Base-by-base conservation (phyloP, 2,329 filamentous ascomycete species). In the Macrophomina pseudophaseolina region DNA sequence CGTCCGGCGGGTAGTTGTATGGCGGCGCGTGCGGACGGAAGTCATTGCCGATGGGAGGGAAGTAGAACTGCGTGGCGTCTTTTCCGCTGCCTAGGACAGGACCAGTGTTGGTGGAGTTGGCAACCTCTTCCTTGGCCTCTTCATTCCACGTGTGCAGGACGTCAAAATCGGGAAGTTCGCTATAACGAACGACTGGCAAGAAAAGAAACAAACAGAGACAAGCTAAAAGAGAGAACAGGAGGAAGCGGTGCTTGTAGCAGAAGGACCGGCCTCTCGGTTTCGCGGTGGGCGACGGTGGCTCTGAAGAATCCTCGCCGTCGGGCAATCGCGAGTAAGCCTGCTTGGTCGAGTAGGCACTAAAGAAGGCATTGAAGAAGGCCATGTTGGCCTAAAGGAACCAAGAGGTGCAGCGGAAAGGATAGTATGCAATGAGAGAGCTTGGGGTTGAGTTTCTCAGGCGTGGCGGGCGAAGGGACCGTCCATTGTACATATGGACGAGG, bases 1-100 rank as follows among this genome's bases (percentile, higher is more conserved):
- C 48, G 23, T 48, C 56, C 23, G 56, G 65, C 23, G 67, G 64
- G 12, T 66, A 40, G 38, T 70, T 70, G 42, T 67, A 69, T 4
- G 52, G 51, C 18, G 68, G 60, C 8, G 67, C 66, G 32, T 66
- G 44, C 1, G 68, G 67, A 58, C 46, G 66, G 40, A 63, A 65
- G 14, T 59, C 44, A 3, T 46, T 44, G 6, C 67, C 67, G 3
- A 67, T 52, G 2, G 68, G 68, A 16, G 68, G 68, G 33, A 60
- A 70, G 52, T 70, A 70, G 32, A 65, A 53, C n/a, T 54, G 46
- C 32, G 52, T 23, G 12, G 46, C 30, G 16, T 44, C 33, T 28
- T 33, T 30, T 23, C 8, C 33, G 18, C 11, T 38, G 40, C 52
- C 63, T 7, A 65, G 23, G n/a, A 65, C 40, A 18, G 63, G 52